Percentiles rank a stretch among this genome's conserved stretches.
phyloP scores from a whole-genome alignment of 768 basidiomycete genomes.

The Kwoniella sp. region DNA sequence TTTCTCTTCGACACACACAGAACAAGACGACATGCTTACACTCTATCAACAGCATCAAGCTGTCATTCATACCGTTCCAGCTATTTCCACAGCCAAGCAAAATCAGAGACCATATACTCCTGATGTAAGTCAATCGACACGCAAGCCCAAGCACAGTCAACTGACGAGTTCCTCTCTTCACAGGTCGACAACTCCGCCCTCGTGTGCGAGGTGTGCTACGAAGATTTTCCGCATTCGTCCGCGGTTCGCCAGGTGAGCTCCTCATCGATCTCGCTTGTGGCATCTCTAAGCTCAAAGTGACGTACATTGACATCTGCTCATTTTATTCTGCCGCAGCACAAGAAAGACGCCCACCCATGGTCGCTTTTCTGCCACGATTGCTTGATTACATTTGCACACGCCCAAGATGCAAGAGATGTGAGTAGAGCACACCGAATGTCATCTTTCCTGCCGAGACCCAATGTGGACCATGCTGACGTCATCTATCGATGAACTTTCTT shows the following conservation, averaged over 20 bases:
- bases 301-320: not conserved
- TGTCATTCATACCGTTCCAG: not conserved
- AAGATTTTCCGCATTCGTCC: not conserved
- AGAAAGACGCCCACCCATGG: conserved; percentile 11
- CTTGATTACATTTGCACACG: not conserved
- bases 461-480: not conserved
- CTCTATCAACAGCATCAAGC: not conserved
- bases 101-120: not conserved
- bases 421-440: not conserved
- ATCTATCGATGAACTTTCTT: not conserved
- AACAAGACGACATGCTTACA: not conserved
- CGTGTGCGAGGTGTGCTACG: conserved; percentile 8
- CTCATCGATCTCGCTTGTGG: not conserved
- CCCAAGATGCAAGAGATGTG: conserved; percentile 9
- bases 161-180: not conserved
- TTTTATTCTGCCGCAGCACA: conserved; percentile 1
- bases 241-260: conserved; percentile 4
- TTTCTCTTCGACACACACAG: no score
- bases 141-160: no score
- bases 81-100: not conserved
- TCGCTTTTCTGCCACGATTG: not conserved
- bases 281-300: not conserved
- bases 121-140: not conserved
- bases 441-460: not conserved
- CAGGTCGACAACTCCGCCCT: not conserved